These are phyloP conservation scores for Graphilbum fragrans DNA, from an alignment of 2,329 filamentous ascomycete genomes.

Conservation along the genomic window DNA sequence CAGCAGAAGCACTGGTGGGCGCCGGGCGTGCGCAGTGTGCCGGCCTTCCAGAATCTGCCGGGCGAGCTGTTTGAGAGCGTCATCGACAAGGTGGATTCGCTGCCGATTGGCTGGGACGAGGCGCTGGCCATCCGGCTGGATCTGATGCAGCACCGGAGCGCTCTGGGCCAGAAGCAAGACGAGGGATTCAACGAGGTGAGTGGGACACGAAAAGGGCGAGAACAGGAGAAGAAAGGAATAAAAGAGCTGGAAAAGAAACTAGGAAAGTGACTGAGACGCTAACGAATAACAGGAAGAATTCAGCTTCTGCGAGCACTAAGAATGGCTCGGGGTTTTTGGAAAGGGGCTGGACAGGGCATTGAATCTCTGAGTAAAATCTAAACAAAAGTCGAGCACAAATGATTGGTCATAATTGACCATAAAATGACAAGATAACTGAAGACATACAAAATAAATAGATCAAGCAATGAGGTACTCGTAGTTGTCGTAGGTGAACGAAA, in stretches of 20 bases:
- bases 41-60: conserved; percentile 8
- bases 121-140: conserved; percentile 10
- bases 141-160: conserved; percentile 13
- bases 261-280: neutral
- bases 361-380: no score
- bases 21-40: conserved; percentile 3
- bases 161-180: conserved; percentile 1
- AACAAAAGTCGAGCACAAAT: no score
- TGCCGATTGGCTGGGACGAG: conserved; percentile 15
- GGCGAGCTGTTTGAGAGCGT: conserved; percentile 15
- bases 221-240: neutral
- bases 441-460: no score
- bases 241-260: neutral
- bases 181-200: neutral
- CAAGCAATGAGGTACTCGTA: no score
- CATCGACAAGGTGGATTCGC: conserved; percentile 12
- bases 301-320: conserved; percentile 1
- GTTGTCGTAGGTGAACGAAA: no score
- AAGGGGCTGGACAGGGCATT: no score
- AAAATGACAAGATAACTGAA: no score
- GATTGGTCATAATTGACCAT: no score
- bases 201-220: neutral
- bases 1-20: conserved; percentile 24
- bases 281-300: neutral
- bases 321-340: no score